Evolutionary conservation across 139 green algal genomes (phyloP), one percentile per base, ranked within the genome.

Genomic region (Chlamydomonas schloesseri): DNA sequence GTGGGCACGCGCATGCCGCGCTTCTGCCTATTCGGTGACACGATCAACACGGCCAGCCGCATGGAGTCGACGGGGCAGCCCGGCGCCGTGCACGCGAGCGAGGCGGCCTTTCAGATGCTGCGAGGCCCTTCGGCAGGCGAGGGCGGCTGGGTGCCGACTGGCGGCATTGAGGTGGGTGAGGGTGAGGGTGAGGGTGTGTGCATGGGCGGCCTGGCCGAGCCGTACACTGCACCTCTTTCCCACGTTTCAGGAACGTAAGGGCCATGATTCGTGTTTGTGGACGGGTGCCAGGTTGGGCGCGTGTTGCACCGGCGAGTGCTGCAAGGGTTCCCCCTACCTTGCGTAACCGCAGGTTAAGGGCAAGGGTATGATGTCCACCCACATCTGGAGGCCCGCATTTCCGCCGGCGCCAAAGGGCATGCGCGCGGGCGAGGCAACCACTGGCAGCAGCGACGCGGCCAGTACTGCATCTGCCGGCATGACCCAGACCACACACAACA

Each of bases 21-120:
- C 24, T 92, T 89, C 75, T 88, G 80, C 58, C 71, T 92, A 0
- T 92, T 92, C 72, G 89, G 89, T 9, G 86, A 92, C 69, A 89
- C 89, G 14, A 70, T 92, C 75, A 92, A 92, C 71, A 88, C 82
- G 28, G 73, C 73, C 53, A 67, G 29, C 46, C 79, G 79, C 46
- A 85, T 85, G 79, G 79, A 76, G 79, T 77, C 65, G 67, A 85
- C 33, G 23, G 79, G 79, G 13, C 65, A 77, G 37, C 42, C 79
- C 15, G 79, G 79, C 62, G 76, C 65, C 42, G 69, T 85, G 46
- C 79, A 85, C 46, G 65, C 79, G 0, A 77, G 65, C 33, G 79
- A 69, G 17, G 34, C 37, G 23, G 53, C 64, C 34, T 64, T 77
- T 28, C 50, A 47, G 36, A 17, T 85, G 62, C 65, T 85, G 64